Base-by-base conservation (phyloP, 345 rosid genomes). In the Bretschneidera sinensis region DNA sequence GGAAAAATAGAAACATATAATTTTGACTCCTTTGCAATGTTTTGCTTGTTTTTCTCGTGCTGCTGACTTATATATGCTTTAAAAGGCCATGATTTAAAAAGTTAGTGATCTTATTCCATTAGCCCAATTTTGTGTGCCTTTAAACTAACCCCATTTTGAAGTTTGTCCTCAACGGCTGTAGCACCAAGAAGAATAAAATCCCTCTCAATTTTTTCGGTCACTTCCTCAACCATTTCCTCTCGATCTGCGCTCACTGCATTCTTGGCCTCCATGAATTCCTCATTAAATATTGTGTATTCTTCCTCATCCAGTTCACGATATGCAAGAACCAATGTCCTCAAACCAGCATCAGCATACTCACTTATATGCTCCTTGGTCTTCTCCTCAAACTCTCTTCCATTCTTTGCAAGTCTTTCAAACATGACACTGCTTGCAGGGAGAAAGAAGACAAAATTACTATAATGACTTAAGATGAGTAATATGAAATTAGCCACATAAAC, bases 151-250 rank as follows among this genome's bases (percentile, higher is more conserved):
- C 99, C 99, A 62, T 84, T 78, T 71, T 92, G 98, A 81, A 92
- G 97, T 69, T 89, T 89, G 77, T 91, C 98, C 68, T 91, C 98
- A 25, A 91, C 98, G 19, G 98, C 98, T 7, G 98, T 92, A 35
- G 96, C 97, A 43, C 98, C 97, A 7, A 92, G 88, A 66, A 94
- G 95, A 65, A 83, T 81, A 71, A 94, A 74, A 78, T 81, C 81
- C 39, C 69, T 82, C 71, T 94, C 99, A 52, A 94, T 80, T 55
- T 64, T 73, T 28, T 73, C 91, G 24, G 91, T 85, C 55, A 81
- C 84, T 69, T 81, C 83, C 47, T 90, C 97, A 19, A 88, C 71
- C 66, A 83, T 64, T 34, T 78, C 86, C 25, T 90, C 99, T 2
- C 96, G 83, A 47, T 86, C 90, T 18, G 78, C 76, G 47, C 78